phyloP scores from a whole-genome alignment of 1,284 basidiomycete genomes.

The Lignosus rhinocerotis region DNA sequence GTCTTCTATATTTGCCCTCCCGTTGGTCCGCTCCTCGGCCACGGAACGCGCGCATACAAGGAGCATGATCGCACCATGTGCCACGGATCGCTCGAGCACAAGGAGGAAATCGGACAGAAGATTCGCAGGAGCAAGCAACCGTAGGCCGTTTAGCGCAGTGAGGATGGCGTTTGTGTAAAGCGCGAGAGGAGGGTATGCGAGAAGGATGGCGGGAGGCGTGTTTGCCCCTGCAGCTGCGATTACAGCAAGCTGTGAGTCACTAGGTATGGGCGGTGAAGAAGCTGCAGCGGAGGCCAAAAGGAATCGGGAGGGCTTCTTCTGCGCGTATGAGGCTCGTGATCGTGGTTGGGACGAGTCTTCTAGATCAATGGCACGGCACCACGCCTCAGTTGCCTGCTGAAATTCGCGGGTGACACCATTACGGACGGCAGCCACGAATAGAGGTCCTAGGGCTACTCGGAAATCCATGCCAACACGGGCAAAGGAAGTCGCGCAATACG shows the following conservation, averaged over 20 bases:
- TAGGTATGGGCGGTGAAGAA: conserved; percentile 30
- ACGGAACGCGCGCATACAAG: conserved; percentile 26
- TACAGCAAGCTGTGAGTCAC: conserved; percentile 24
- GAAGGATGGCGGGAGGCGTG: conserved; percentile 66
- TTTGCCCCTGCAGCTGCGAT: conserved; percentile 39
- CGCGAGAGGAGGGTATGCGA: conserved; percentile 79
- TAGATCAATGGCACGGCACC: conserved; percentile 19
- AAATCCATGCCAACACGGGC: conserved; percentile 91
- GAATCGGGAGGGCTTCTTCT: conserved; percentile 24
- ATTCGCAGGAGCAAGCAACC: conserved; percentile 74
- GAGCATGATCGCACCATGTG: conserved; percentile 40
- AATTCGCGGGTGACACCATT: conserved; percentile 44
- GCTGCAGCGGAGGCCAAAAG: conserved; percentile 22
- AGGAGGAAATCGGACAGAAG: conserved; percentile 48
- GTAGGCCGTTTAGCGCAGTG: conserved; percentile 76
- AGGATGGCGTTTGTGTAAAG: conserved; percentile 75
- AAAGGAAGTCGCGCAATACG: conserved; percentile 91
- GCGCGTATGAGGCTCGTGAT: conserved; percentile 6
- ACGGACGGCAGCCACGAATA: conserved; percentile 64
- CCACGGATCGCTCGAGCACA: conserved; percentile 55
- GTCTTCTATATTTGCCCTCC: conserved; percentile 32
- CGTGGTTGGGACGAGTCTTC: conserved; percentile 16
- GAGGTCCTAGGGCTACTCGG: conserved; percentile 58
- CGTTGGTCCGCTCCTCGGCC: conserved; percentile 22
- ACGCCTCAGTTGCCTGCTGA: conserved; percentile 32